Evolutionary conservation across 208 protist genomes (phyloP).

Genomic region (Wallacemonas rigidus): DNA sequence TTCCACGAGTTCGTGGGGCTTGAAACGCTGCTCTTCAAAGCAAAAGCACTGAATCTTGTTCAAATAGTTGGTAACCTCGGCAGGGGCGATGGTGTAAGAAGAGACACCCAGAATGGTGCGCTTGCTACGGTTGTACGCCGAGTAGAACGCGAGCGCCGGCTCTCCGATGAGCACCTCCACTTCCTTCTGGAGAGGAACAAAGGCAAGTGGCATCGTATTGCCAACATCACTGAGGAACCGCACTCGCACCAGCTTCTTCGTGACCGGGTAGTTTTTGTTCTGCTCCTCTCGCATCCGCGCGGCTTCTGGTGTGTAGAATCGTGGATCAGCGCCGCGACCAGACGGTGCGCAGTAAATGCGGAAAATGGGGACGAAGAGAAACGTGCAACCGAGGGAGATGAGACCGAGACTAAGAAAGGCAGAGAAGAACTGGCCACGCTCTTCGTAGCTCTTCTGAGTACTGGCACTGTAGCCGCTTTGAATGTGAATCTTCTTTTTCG

Average conservation of each 20-base stretch:
- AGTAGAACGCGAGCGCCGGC: constrained; percentile 89
- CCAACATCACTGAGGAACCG: constrained; percentile 84
- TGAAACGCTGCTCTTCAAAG: constrained; percentile 95
- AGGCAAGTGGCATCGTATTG: constrained; percentile 90
- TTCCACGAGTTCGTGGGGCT: constrained; percentile 95
- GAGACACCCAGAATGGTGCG: constrained; percentile 85
- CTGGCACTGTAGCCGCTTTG: constrained; percentile 61
- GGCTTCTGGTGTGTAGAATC: constrained; percentile 83
- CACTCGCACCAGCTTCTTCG: constrained; percentile 86
- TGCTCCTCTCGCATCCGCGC: constrained; percentile 64
- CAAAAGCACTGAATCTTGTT: constrained; percentile 99
- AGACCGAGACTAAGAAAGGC: constrained; percentile 77
- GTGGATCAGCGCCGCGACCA: constrained; percentile 77
- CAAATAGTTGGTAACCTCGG: constrained; percentile 93
- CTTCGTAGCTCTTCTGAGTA: constrained; percentile 64
- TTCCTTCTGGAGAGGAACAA: constrained; percentile 90
- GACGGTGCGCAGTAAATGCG: constrained; percentile 88
- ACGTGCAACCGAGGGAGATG: constrained; percentile 82
- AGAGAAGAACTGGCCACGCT: constrained; percentile 85
- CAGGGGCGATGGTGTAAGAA: constrained; percentile 90
- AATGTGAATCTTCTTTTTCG: constrained; percentile 49
- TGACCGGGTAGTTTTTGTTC: constrained; percentile 66
- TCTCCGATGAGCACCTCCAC: constrained; percentile 91
- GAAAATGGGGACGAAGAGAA: constrained; percentile 90
- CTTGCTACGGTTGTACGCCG: constrained; percentile 89